Conservation (phyloP, 2,329 filamentous ascomycete species). For the Monilinia fructigena region DNA sequence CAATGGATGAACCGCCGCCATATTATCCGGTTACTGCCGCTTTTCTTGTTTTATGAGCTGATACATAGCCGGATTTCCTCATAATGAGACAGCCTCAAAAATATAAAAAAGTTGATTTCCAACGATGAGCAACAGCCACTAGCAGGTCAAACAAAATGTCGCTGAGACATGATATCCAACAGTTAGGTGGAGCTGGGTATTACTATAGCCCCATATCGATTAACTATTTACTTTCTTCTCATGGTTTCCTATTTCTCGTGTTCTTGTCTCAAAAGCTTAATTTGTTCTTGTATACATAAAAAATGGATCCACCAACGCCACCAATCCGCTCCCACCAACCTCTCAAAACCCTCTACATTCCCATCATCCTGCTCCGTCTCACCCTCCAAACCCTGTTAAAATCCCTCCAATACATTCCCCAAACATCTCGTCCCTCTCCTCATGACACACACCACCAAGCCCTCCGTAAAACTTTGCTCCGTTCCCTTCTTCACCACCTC, state of each 20-base stretch:
- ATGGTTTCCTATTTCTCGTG: no score
- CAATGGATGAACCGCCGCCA: neutral
- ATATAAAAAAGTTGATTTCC: neutral
- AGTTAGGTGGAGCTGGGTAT: neutral
- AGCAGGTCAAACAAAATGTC: neutral
- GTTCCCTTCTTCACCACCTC: no score
- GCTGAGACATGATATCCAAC: neutral
- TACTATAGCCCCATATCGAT: neutral
- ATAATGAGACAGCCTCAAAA: no score
- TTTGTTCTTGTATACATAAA: no score
- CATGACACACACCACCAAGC: neutral
- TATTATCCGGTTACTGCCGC: neutral
- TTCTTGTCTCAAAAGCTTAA: no score
- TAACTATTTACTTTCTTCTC: no score
- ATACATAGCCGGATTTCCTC: no score
- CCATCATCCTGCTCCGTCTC: no score
- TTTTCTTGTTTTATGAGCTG: neutral
- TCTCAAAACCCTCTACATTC: no score
- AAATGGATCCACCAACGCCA: no score
- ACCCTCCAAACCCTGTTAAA: neutral
- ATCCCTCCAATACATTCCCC: neutral
- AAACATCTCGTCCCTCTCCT: neutral
- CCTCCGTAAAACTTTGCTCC: neutral
- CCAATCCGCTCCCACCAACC: no score
- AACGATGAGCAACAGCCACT: neutral